Percentiles rank a stretch among this genome's conserved stretches.
Evolutionary conservation across 2,329 filamentous ascomycete species (phyloP).

Genomic region (Daldinia eschscholtzii): DNA sequence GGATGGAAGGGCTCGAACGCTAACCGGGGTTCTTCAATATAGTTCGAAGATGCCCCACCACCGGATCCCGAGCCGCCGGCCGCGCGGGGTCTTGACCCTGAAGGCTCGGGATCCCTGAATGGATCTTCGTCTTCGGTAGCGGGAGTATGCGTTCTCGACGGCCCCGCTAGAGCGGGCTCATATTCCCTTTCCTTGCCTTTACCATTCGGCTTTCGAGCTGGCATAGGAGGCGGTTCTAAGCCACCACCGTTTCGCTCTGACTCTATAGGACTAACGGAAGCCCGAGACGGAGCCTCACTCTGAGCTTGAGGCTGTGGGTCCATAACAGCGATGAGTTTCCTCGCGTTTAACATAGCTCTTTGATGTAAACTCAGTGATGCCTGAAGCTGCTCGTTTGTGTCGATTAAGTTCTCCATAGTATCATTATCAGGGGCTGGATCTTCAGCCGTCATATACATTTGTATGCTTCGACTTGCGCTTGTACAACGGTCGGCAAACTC

Average conservation of each 20-base stretch:
- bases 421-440: slow-evolving; percentile 89
- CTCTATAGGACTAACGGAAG: slow-evolving; percentile 48
- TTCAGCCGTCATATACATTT: slow-evolving; percentile 84
- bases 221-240: slow-evolving; percentile 27
- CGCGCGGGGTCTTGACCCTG: slow-evolving; percentile 38
- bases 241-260: slow-evolving; percentile 35
- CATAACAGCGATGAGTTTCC: slow-evolving; percentile 64
- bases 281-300: slow-evolving; percentile 46
- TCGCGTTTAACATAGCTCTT: slow-evolving; percentile 76
- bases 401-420: slow-evolving; percentile 92
- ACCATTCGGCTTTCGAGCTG: slow-evolving; percentile 47
- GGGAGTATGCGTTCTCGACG: slow-evolving; percentile 50
- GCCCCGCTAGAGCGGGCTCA: slow-evolving; percentile 45
- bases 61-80: slow-evolving; percentile 36
- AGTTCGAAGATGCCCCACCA: slow-evolving; percentile 40
- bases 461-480: slow-evolving; percentile 82
- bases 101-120: slow-evolving; percentile 53
- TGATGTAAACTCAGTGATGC: slow-evolving; percentile 87
- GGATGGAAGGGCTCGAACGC: slow-evolving; percentile 54
- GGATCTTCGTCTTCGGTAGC: slow-evolving; percentile 51
- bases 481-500: slow-evolving; percentile 92
- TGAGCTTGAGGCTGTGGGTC: slow-evolving; percentile 40
- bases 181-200: slow-evolving; percentile 52
- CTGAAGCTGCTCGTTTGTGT: slow-evolving; percentile 92
- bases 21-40: slow-evolving; percentile 47